Percentiles rank a stretch among this genome's conserved stretches.
phyloP scores from a whole-genome alignment of 2,329 filamentous ascomycete genomes.

The Alternaria incomplexa region DNA sequence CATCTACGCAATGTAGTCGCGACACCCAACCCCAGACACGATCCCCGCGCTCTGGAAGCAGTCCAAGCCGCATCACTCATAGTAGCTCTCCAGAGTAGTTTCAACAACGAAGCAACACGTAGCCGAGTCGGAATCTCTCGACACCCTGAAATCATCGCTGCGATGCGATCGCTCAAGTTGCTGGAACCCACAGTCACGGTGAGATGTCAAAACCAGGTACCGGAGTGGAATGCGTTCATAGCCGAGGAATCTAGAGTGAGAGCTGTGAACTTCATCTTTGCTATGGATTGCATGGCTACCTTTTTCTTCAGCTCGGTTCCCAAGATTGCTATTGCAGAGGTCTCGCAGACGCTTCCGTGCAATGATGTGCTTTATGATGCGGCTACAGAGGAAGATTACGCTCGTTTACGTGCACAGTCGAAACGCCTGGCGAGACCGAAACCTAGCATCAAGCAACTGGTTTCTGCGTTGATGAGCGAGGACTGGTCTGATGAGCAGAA shows the following conservation, averaged over 20 bases:
- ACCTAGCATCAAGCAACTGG: constrained; percentile 1
- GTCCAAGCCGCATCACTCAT: constrained; percentile 20
- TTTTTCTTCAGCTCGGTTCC: constrained; percentile 18
- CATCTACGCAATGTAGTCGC: not conserved
- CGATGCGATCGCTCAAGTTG: constrained; percentile 8
- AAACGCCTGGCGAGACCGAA: not conserved
- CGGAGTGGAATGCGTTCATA: constrained; percentile 15
- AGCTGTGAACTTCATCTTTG: not conserved
- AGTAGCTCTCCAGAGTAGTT: constrained; percentile 8
- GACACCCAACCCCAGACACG: not conserved
- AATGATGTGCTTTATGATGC: constrained; percentile 19
- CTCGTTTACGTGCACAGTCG: not conserved
- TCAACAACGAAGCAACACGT: constrained; percentile 10
- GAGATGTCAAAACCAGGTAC: not conserved
- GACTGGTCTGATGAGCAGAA: not conserved
- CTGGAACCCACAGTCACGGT: not conserved
- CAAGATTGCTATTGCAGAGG: constrained; percentile 14
- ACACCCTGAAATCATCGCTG: constrained; percentile 10
- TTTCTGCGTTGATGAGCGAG: not conserved
- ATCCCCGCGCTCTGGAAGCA: not conserved
- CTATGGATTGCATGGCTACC: constrained; percentile 10
- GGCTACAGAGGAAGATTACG: constrained; percentile 2
- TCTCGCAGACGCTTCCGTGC: constrained; percentile 9
- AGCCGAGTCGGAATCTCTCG: constrained; percentile 6
- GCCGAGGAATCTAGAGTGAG: constrained; percentile 13